Evolutionary conservation across 306 rosid genomes (phyloP).

Genomic region (Chamaecrista fasciculata): DNA sequence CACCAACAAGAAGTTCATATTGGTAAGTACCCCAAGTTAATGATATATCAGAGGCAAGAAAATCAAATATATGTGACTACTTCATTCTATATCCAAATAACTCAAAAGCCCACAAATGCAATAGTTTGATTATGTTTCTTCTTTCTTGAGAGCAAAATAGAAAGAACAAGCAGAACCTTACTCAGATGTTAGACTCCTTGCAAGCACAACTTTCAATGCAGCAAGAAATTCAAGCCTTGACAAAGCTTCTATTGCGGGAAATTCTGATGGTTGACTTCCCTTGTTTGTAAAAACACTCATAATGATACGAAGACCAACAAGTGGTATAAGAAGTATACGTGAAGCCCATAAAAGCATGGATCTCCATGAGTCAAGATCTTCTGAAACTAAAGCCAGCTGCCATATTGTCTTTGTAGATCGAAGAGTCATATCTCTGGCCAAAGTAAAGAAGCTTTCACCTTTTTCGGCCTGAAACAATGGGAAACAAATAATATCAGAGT

Average conservation of each 20-base stretch:
- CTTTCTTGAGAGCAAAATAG: background rate
- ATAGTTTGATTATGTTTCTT: background rate
- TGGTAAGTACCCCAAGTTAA: constrained; percentile 18
- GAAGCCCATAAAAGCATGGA: constrained; percentile 88
- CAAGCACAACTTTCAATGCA: constrained; percentile 84
- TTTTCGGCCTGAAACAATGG: constrained; percentile 56
- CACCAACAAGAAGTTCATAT: constrained; percentile 9
- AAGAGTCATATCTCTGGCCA: constrained; percentile 82
- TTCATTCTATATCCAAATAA: constrained; percentile 6
- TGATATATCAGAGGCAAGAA: constrained; percentile 11
- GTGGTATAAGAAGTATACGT: constrained; percentile 91
- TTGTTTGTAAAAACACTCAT: constrained; percentile 68
- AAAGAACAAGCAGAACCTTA: constrained; percentile 30
- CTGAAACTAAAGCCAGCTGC: constrained; percentile 49
- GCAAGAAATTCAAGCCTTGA: constrained; percentile 83
- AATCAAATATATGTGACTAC: too few relatives aligned
- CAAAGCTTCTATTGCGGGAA: constrained; percentile 84
- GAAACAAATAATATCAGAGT: background rate
- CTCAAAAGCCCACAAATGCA: background rate
- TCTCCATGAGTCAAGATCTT: constrained; percentile 82
- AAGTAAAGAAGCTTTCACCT: constrained; percentile 74
- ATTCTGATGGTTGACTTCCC: constrained; percentile 65
- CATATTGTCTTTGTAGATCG: constrained; percentile 75
- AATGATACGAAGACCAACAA: constrained; percentile 78
- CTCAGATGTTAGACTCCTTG: constrained; percentile 78